Percentiles rank a stretch among this genome's conserved stretches.
These are phyloP conservation scores for Capsicum rhomboideum DNA, from an alignment of 257 asterid species.

Conservation along the genomic window DNA sequence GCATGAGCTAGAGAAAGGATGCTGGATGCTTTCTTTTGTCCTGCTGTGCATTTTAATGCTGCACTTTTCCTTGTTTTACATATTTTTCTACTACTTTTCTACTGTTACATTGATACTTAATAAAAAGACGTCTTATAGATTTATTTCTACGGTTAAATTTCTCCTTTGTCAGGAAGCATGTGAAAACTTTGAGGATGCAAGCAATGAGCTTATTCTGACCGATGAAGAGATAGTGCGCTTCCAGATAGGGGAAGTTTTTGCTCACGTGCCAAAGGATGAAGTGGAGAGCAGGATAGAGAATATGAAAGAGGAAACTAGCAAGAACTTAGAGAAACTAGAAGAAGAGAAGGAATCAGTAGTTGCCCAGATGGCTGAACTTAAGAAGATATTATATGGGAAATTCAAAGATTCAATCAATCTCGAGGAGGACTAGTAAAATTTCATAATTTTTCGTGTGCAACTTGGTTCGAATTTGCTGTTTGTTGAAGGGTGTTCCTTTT, in stretches of 20 bases:
- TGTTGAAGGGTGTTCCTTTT: neutral
- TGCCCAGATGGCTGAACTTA: conserved; percentile 71
- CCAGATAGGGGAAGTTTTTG: conserved; percentile 91
- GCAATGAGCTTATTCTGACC: conserved; percentile 82
- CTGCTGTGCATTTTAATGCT: neutral
- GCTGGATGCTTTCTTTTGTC: neutral
- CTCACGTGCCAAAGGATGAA: conserved; percentile 74
- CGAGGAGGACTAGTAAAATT: conserved; percentile 56
- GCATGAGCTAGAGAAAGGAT: neutral
- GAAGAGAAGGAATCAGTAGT: conserved; percentile 67
- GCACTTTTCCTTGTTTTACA: neutral
- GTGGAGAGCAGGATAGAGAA: conserved; percentile 81
- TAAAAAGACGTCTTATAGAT: neutral
- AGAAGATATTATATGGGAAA: conserved; percentile 68
- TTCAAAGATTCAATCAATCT: conserved; percentile 90
- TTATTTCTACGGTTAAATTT: neutral
- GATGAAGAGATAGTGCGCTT: conserved; percentile 85
- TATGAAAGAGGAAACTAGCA: conserved; percentile 59
- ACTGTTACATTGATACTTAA: neutral
- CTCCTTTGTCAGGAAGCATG: conserved; percentile 52
- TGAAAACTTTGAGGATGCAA: conserved; percentile 84
- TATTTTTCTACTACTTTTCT: neutral
- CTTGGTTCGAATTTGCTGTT: neutral
- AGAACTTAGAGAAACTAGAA: conserved; percentile 60
- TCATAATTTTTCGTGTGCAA: neutral